Base-by-base conservation (phyloP, 108 stramenopile species). In the Poteriospumella lacustris region DNA sequence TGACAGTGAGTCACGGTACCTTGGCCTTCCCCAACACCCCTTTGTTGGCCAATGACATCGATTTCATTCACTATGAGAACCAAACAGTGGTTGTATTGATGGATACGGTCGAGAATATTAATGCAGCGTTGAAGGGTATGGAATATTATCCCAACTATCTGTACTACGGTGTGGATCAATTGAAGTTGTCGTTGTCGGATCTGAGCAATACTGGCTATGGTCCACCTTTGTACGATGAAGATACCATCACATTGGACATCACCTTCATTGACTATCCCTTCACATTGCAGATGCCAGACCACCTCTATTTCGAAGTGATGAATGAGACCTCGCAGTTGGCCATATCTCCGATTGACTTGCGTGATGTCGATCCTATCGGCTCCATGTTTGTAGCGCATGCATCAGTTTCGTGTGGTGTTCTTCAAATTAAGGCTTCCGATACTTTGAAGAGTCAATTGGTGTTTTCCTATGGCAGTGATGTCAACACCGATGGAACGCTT, bases 201-300 rank as follows among this genome's bases (percentile, higher is more conserved):
- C 3, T 34, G 70, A 31, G 70, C 3, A 44, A 73, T 73, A 19
- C 36, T 19, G 70, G 70, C 36, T 52, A 73, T 73, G 38, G 40
- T 19, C 3, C n/a, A 38, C 31, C 43, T 52, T 26, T 52, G 41
- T 3, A 3, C 5, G 70, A 3, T 42, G 33, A 73, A 9, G 12
- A 5, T 3, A 56, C 9, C 31, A 31, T 73, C 12, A 56, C 19
- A 38, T 33, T 73, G 26, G 33, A 12, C n/a, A 42, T 73, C 12
- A 5, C 5, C 26, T 5, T 34, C 15, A 24, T 73, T 5, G 70
- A 73, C 36, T 26, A 73, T 38, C 36, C 41, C n/a, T 73, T 73
- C 31, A 44, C 24, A 12, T 15, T 73, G 70, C 33, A 36, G 12
- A 33, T 24, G 15, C 36, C 64, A 36, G 38, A 36, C 39, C 15